Evolutionary conservation across 306 rosid species (phyloP), one percentile per base, ranked within the genome.

Genomic region (Biancaea sappan): DNA sequence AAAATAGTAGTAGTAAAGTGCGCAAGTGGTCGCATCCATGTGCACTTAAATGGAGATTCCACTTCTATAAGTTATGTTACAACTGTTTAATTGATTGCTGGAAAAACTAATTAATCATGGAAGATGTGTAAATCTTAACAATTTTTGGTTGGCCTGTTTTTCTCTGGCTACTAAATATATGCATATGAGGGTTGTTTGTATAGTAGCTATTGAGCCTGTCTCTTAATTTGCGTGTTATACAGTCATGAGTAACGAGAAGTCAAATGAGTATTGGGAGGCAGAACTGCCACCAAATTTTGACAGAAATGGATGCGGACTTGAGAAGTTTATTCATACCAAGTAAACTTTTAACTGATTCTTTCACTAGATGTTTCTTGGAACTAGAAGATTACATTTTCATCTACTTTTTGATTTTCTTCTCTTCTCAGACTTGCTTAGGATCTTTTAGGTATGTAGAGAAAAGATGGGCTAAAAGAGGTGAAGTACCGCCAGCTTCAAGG

Each of bases 261-360:
- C 97, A 52, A 93, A 91, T 77, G 69, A 60, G 74, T 80, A 88
- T 46, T 91, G 97, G 97, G 98, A 93, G 76, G 95, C 93, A n/a
- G 81, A 78, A 53, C 79, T 89, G 40, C 91, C 90, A 0, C 73
- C 83, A 51, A 57, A 82, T 79, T 80, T 79, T 74, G 92, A 91
- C 80, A 79, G 81, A 75, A 72, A 52, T 29, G 87, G 54, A 71
- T 77, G 60, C 8, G 89, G 78, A 66, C 62, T 81, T 1, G 87
- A 85, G 71, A 89, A 79, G 56, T 87, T 89, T 81, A 89, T 89
- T 70, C 85, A 81, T 52, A 78, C 86, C 83, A 93, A 93, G 98
- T 93, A 91, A 86, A 54, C 21, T 43, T 4, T 68, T 37, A 54
- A 80, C 52, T 40, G 35, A 67, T 72, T 79, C 79, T 71, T 54